Evolutionary conservation across 2,329 filamentous ascomycete species (phyloP), one percentile per base, ranked within the genome.

Genomic region (Verticillium longisporum): DNA sequence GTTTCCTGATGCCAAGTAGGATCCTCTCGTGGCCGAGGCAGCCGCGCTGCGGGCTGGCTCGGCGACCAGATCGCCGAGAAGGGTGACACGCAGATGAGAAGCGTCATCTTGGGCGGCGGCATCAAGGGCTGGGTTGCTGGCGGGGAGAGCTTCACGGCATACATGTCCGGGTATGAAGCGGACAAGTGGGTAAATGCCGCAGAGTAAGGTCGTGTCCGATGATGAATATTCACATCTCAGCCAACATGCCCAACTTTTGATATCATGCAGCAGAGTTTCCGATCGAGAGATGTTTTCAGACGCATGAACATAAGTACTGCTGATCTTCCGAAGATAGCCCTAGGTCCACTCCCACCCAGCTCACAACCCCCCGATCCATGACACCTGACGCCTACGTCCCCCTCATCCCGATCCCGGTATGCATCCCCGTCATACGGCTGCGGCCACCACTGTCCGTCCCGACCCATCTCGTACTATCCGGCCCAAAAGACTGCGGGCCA

Each of bases 21-120:
- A 2, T 86, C 84, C 1, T 85, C 81, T 1, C 64, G 65, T 2
- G 83, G 83, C 4, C 79, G 84, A 2, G 84, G 83, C 3, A 79
- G 75, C 2, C 75, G 83, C n/a, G 77, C 80, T 1, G 82, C 81
- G 1, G 77, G 75, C 7, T 86, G 83, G 83, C 81, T 86, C 66
- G 74, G 73, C 4, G 83, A 86, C 67, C 74, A 83, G 61, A 69
- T 86, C 34, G 67, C 70, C 2, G 72, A 78, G 1, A 68, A 76
- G 38, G 67, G 69, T 1, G 77, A 82, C 61, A 65, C 56, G 0
- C 66, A 70, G 0, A 77, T 84, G 68, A 62, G 79, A 64, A 85
- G 82, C 63, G 60, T 83, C 36, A 75, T 82, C 2, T 71, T 86
- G 4, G 66, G 70, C 10, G 83, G 77, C 0, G 83, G 83, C 0